Conservation (phyloP, 2,329 filamentous ascomycete genomes). For the Scedosporium aurantiacum region DNA sequence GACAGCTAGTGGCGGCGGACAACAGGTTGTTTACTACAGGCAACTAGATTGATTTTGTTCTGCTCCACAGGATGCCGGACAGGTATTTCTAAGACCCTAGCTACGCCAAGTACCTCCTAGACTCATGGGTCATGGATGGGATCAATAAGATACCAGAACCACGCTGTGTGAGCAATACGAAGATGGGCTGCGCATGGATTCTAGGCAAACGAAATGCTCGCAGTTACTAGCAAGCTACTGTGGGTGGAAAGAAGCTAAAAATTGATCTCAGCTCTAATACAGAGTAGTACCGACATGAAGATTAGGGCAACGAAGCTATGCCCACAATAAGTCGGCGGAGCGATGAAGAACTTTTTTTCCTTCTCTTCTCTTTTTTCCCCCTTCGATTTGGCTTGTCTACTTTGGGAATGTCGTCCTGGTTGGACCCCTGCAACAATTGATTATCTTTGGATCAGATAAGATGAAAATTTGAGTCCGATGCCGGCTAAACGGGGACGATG, state of each 20-base stretch:
- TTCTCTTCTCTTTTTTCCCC: background rate
- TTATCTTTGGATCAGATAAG: constrained; percentile 46
- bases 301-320: background rate
- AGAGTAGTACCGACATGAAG: background rate
- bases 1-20: no score
- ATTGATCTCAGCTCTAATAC: background rate
- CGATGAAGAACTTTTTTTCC: constrained; percentile 1
- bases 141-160: no score
- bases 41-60: no score
- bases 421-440: constrained; percentile 10
- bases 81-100: no score
- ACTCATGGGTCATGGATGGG: no score
- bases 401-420: background rate
- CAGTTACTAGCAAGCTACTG: background rate
- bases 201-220: no score
- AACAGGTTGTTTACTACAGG: no score
- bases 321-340: background rate
- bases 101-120: no score
- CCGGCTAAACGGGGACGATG: background rate
- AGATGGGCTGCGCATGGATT: background rate
- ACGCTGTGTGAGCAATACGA: background rate
- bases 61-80: no score
- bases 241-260: background rate
- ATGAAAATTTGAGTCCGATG: constrained; percentile 18
- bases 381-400: no score